These are phyloP conservation scores for Cyclanthera cordifolia DNA, from an alignment of 306 rosid genomes.

Conservation along the genomic window DNA sequence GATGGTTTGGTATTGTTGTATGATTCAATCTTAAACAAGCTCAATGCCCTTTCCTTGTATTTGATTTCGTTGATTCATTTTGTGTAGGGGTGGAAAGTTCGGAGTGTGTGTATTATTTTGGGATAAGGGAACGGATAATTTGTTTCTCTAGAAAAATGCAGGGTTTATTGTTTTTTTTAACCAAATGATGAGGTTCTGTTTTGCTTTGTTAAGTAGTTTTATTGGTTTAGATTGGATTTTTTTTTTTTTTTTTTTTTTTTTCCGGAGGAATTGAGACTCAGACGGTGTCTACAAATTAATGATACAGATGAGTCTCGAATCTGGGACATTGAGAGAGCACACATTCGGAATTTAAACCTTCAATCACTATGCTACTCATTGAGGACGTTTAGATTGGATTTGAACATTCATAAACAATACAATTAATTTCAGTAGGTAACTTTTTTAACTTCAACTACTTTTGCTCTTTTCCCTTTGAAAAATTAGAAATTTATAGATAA, in stretches of 20 bases:
- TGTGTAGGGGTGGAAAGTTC: not conserved
- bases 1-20: not conserved
- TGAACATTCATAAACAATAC: not conserved
- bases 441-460: not conserved
- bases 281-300: no score
- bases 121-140: not conserved
- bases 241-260: no score
- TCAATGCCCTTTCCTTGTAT: not conserved
- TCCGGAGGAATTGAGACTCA: no score
- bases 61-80: not conserved
- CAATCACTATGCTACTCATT: no score
- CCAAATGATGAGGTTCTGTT: not conserved
- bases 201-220: no score
- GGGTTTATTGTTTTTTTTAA: not conserved
- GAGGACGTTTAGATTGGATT: not conserved
- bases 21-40: not conserved
- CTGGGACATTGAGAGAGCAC: no score
- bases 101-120: not conserved
- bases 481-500: not conserved
- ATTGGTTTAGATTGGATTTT: not conserved
- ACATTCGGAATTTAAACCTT: no score
- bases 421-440: not conserved
- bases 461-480: not conserved
- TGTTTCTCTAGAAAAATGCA: not conserved
- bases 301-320: no score